Conservation (phyloP, 179 eudicot species). For the Gypsophila paniculata region DNA sequence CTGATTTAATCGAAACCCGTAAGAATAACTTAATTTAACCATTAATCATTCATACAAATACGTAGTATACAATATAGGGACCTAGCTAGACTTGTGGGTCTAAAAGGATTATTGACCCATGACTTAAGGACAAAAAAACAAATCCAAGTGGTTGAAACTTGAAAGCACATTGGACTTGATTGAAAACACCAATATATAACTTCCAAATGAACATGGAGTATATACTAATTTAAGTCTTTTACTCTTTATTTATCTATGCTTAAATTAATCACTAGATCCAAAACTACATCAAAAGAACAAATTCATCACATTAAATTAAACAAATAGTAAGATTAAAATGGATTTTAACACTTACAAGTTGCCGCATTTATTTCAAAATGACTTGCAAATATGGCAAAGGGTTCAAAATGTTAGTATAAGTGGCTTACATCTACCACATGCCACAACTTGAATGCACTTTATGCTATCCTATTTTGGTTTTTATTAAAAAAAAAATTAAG, state of each 20-base stretch:
- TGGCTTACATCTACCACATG: background rate
- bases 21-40: background rate
- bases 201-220: background rate
- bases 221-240: background rate
- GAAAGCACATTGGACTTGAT: slow-evolving; percentile 10
- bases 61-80: too few relatives aligned
- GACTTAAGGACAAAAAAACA: slow-evolving; percentile 11
- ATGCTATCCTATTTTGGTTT: too few relatives aligned
- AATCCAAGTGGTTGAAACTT: slow-evolving; percentile 6
- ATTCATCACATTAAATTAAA: background rate
- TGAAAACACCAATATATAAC: background rate
- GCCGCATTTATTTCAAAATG: slow-evolving; percentile 27
- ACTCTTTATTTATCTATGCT: background rate
- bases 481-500: background rate
- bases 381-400: slow-evolving; percentile 13
- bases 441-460: too few relatives aligned
- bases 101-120: slow-evolving; percentile 8
- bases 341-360: slow-evolving; percentile 7
- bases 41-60: too few relatives aligned
- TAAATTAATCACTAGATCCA: slow-evolving; percentile 8
- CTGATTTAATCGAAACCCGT: too few relatives aligned
- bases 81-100: background rate
- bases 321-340: background rate
- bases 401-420: background rate
- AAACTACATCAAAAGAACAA: background rate